Conservation (phyloP, 768 basidiomycete species). For the Calocybe cyanea region DNA sequence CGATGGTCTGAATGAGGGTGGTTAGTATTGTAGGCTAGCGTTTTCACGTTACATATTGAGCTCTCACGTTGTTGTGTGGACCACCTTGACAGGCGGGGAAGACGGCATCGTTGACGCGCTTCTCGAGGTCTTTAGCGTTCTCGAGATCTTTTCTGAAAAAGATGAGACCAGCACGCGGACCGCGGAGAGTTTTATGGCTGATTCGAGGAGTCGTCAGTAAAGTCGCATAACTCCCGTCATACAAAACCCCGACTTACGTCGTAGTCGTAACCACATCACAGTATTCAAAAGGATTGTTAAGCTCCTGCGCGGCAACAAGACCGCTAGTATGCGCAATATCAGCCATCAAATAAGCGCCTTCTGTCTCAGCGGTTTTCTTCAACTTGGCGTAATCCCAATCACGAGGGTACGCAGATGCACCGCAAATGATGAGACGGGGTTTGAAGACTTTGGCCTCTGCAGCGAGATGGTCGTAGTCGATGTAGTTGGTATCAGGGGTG, state of each 20-base stretch:
- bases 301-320: constrained; percentile 87
- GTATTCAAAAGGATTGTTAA: constrained; percentile 89
- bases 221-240: no score
- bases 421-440: constrained; percentile 92
- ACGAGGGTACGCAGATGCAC: constrained; percentile 96
- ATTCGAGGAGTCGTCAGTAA: constrained; percentile 3
- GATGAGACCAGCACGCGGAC: constrained; percentile 95
- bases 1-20: constrained; percentile 66
- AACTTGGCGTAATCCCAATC: constrained; percentile 94
- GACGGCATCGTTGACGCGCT: constrained; percentile 95
- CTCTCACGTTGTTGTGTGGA: constrained; percentile 91
- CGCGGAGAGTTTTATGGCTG: constrained; percentile 97
- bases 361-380: constrained; percentile 76
- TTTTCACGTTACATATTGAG: background rate
- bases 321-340: constrained; percentile 99
- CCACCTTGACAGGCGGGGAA: constrained; percentile 99
- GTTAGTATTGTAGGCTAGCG: background rate
- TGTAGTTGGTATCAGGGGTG: constrained; percentile 75
- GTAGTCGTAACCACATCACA: constrained; percentile 99
- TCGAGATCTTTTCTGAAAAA: constrained; percentile 96
- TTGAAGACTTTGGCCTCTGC: constrained; percentile 93
- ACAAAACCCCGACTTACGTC: constrained; percentile 73
- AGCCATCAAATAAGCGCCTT: constrained; percentile 91
- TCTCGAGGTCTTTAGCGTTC: constrained; percentile 82
- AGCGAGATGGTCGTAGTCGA: constrained; percentile 82